Conservation (phyloP, 1,139 yeast species). For the Yamadazyma oceani region DNA sequence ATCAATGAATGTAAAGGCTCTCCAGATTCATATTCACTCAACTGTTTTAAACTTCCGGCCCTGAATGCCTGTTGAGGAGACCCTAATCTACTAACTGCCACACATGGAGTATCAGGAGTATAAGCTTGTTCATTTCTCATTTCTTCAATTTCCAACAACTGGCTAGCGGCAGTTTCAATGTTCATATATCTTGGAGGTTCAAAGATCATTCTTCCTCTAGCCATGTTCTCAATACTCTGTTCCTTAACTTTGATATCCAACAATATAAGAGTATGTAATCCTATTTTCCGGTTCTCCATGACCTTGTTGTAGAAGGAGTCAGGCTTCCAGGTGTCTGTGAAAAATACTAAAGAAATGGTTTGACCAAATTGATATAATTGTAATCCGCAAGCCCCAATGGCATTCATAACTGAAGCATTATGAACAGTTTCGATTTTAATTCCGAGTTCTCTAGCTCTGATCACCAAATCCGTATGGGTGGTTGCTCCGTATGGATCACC, state of each 20-base stretch:
- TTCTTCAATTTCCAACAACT: constrained; percentile 84
- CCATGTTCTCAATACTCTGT: constrained; percentile 92
- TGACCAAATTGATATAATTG: constrained; percentile 96
- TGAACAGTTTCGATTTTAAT: constrained; percentile 83
- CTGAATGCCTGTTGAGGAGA: constrained; percentile 79
- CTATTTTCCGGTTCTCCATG: constrained; percentile 84
- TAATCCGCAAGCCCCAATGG: constrained; percentile 96
- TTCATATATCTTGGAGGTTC: constrained; percentile 98
- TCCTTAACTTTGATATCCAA: constrained; percentile 96
- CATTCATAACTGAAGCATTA: constrained; percentile 97
- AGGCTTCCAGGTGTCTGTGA: constrained; percentile 95
- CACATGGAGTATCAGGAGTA: constrained; percentile 85
- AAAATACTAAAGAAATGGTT: constrained; percentile 91
- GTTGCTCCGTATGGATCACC: constrained; percentile 99
- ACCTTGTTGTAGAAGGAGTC: constrained; percentile 91
- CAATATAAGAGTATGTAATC: constrained; percentile 84
- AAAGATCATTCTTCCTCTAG: constrained; percentile 85
- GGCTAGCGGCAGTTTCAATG: constrained; percentile 84
- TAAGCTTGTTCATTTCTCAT: constrained; percentile 71
- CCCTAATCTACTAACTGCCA: constrained; percentile 89
- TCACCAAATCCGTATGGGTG: constrained; percentile 90
- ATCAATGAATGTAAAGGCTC: constrained; percentile 92
- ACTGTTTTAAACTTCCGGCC: constrained; percentile 77
- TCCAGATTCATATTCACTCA: constrained; percentile 84
- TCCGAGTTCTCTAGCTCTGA: constrained; percentile 82